Evolutionary conservation across 1,284 basidiomycete species (phyloP).

Genomic region (Cystobasidium pallidum): DNA sequence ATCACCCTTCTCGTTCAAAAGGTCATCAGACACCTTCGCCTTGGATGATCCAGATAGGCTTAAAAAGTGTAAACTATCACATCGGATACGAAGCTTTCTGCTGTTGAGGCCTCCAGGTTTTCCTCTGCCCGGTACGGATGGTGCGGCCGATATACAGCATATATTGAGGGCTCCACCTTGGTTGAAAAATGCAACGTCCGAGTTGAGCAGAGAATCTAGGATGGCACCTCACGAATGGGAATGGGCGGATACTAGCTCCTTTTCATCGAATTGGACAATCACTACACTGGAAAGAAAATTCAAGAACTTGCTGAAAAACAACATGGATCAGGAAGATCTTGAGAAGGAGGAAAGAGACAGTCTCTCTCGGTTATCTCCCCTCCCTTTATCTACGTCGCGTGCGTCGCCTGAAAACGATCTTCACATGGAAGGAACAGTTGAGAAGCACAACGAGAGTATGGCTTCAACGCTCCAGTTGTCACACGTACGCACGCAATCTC

Average conservation of each 20-base stretch:
- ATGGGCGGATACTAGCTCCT: conserved; percentile 19
- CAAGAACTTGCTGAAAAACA: conserved; percentile 1
- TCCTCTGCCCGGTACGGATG: conserved; percentile 20
- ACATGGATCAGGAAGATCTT: neutral
- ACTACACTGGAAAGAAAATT: conserved; percentile 21
- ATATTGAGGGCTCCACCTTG: conserved; percentile 34
- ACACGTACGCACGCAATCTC: neutral
- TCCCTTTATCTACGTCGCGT: neutral
- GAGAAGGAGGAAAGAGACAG: conserved; percentile 5
- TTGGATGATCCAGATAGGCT: conserved; percentile 1
- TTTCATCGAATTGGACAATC: conserved; percentile 3
- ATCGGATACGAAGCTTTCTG: conserved; percentile 36
- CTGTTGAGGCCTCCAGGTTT: conserved; percentile 32
- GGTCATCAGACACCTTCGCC: neutral
- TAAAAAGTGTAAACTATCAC: conserved; percentile 39
- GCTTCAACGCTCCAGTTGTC: too few relatives aligned
- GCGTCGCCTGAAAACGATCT: too few relatives aligned
- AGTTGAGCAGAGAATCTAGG: conserved; percentile 35
- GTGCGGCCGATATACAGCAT: conserved; percentile 35
- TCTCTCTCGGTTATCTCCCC: neutral
- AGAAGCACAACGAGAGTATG: too few relatives aligned
- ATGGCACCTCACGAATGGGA: conserved; percentile 41
- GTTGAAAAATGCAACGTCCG: conserved; percentile 31
- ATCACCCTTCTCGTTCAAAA: neutral
- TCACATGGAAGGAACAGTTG: too few relatives aligned